Evolutionary conservation across 192 early-diverging fungal genomes (phyloP), one percentile per base, ranked within the genome.

Genomic region (Mortierella claussenii): DNA sequence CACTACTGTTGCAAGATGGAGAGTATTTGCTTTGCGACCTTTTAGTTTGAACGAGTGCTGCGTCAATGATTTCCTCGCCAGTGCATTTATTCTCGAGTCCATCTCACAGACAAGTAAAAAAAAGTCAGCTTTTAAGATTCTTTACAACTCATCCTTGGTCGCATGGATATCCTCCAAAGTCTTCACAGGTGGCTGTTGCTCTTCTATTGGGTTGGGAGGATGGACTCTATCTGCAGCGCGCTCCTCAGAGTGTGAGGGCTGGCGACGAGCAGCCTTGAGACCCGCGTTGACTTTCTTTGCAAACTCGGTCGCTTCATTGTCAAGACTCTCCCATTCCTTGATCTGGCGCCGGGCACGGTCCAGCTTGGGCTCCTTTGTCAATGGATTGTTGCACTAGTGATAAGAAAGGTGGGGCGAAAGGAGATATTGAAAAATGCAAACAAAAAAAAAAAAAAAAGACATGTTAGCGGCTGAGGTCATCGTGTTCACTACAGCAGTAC

Each of bases 291-390:
- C 68, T 27, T 69, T 9, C 43, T 79, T 79, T 8, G 76, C 82
- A 49, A 85, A 81, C 28, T 56, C 69, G 0, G 89, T 83, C 2
- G 91, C 82, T 73, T 86, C 81, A 30, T 88, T 79, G 75, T 99
- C 97, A 71, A 93, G 90, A 6, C 85, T 86, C 27, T 89, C 89
- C 97, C 97, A 99, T 78, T 99, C 97, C 30, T 96, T 94, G 46
- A 99, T 78, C 79, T 96, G 90, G 3, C 97, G 82, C 34, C 89
- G 87, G 2, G 97, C 97, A 6, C 97, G 87, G 60, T 96, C 91
- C 7, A 99, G 84, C 83, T 99, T 99, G n/a, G 96, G 96, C 60
- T 99, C 97, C 78, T 97, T 98, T 7, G 96, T 99, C 76, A 98
- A 82, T 2, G 97, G 97, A 81, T 99, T 98, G 70, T 99, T 99